Conservation (phyloP, 345 rosid genomes). For the Hibiscus tridactylites region DNA sequence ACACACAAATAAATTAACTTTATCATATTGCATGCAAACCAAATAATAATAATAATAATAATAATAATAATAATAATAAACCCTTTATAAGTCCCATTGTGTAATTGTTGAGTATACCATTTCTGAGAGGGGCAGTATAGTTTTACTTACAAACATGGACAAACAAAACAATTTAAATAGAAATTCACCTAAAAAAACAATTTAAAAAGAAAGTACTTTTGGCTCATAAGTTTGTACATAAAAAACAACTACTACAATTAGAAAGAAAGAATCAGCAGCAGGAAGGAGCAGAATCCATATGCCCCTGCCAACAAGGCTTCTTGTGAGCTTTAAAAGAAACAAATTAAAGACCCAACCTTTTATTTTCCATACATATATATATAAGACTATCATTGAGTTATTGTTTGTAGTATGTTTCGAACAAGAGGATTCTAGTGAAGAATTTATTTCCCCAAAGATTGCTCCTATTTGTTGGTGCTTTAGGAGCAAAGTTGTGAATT, state of each 20-base stretch:
- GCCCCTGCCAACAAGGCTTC: constrained; percentile 34
- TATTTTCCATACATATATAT: neutral
- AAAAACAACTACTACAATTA: constrained; percentile 8
- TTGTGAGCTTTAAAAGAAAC: neutral
- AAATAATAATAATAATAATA: no score
- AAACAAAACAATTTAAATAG: neutral
- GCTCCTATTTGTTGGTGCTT: neutral
- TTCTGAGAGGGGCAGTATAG: neutral
- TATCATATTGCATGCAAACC: no score
- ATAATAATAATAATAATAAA: no score
- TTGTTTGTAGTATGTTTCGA: neutral
- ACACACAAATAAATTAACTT: no score
- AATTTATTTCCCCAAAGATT: neutral
- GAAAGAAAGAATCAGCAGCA: neutral
- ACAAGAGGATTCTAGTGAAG: neutral
- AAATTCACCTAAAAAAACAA: neutral
- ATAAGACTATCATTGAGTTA: neutral
- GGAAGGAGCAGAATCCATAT: constrained; percentile 38
- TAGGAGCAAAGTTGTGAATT: neutral
- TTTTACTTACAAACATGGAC: neutral
- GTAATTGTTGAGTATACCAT: neutral
- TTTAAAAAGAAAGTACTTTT: constrained; percentile 18
- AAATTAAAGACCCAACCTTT: neutral
- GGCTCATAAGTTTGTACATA: constrained; percentile 17
- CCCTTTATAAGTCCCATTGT: no score